Base-by-base conservation (phyloP, 176 grass and related monocot species). In the Tillandsia leiboldiana region DNA sequence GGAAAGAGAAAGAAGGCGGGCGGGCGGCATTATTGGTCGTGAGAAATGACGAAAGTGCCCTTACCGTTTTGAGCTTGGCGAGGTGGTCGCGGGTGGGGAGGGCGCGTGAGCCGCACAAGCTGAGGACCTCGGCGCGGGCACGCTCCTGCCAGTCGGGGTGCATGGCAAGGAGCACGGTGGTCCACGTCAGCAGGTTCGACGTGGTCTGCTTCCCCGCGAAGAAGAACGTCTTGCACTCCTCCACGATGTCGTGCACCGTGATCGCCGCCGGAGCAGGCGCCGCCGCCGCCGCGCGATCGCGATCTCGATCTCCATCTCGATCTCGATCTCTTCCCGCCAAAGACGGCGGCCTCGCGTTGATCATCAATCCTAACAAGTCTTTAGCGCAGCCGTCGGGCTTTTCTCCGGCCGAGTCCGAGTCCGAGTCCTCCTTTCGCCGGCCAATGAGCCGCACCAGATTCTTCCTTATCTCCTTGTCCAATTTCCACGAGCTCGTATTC, bases 171-270 rank as follows among this genome's bases (percentile, higher is more conserved):
- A 96, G 91, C 75, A 96, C 91, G 75, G 83, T 88, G 71, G 85
- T 70, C 91, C 91, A 96, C 66, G 85, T 84, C 13, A 96, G 74
- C 17, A 96, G 75, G 75, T 96, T 91, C 8, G 91, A 88, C 15
- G 91, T 91, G 10, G 91, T 96, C 85, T 96, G 91, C 83, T 96
- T 96, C 3, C 92, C 92, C 23, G 92, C 92, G 73, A 96, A 96
- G 83, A 96, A 96, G 88, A 96, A 92, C 1, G 92, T 96, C 92
- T 96, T 96, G 88, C 92, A 96, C 61, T 96, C 92, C 83, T 96
- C 91, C 72, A 96, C 72, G 81, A 96, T 96, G 63, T 91, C 91
- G 23, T 76, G 67, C 24, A 86, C 70, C 2, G 82, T 80, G 27
- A 96, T 91, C 72, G 78, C 20, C 51, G 49, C n/a, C n/a, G n/a